Base-by-base conservation (phyloP, 768 basidiomycete species). In the Pulveroboletus sp. region DNA sequence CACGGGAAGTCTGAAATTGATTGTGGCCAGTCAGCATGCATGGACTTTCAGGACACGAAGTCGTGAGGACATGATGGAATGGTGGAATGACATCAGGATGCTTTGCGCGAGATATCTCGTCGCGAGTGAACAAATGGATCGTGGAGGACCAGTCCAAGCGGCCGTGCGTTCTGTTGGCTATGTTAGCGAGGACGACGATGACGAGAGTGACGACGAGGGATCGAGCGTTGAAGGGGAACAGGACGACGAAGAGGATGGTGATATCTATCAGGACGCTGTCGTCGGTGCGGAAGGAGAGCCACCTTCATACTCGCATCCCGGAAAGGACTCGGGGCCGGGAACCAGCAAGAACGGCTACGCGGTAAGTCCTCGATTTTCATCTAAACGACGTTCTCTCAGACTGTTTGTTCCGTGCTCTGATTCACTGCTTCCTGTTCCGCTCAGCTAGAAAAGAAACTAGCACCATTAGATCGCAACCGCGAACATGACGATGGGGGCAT, bases 11-110 rank as follows among this genome's bases (percentile, higher is more conserved):
- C 83, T 59, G 62, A 78, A 53, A 61, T 62, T 43, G 55, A 79
- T 56, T 47, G 50, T 51, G 30, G 64, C 57, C 24, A 65, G 75
- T 21, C 73, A 80, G 47, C 78, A 82, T 59, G 90, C 90, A 27
- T 98, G 89, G 83, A 89, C 84, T 43, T 98, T 99, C 77, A 79
- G 93, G 32, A 80, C 89, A 40, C 73, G 95, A 52, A 87, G 84
- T 51, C 82, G 88, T 57, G 95, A 98, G 55, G 95, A 97, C 58
- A 93, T 97, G 92, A 92, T 97, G 92, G 96, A 99, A 72, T 96
- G 96, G 91, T 99, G 96, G 96, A 98, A 98, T 64, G 96, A 98
- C 64, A 76, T 94, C 36, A 71, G 90, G 53, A 93, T 94, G 91
- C 73, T 95, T 36, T 94, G 93, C 60, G 92, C 93, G 18, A 71